These are phyloP conservation scores for Candida ortonii DNA, from an alignment of 805 yeast genomes.

Conservation along the genomic window DNA sequence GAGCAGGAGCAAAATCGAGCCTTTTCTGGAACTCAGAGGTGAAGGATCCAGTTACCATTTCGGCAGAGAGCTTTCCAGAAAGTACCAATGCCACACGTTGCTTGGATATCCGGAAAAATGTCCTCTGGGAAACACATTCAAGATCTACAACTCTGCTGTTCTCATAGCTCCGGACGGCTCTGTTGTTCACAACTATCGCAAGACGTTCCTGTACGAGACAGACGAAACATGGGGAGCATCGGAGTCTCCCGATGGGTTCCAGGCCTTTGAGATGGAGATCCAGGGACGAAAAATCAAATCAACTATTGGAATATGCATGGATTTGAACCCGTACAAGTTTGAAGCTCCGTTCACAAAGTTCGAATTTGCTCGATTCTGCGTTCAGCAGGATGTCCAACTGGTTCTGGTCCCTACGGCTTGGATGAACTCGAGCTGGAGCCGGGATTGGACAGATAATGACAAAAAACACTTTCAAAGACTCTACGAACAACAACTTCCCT, in stretches of 20 bases:
- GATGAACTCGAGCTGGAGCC: constrained; percentile 51
- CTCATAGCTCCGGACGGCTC: constrained; percentile 60
- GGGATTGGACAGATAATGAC: constrained; percentile 22
- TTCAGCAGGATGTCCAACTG: constrained; percentile 46
- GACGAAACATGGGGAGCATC: constrained; percentile 79
- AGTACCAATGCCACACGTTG: constrained; percentile 60
- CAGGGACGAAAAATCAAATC: constrained; percentile 35
- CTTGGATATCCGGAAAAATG: constrained; percentile 77
- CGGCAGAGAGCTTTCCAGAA: constrained; percentile 52
- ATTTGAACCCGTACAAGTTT: constrained; percentile 82
- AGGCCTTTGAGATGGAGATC: constrained; percentile 43
- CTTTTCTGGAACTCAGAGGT: constrained; percentile 50
- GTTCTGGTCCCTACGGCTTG: constrained; percentile 85
- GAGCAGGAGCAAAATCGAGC: constrained; percentile 44
- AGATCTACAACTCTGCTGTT: constrained; percentile 68
- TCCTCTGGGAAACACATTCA: constrained; percentile 8
- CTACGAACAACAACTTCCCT: constrained; percentile 16
- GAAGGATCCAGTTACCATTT: constrained; percentile 45
- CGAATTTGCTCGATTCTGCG: constrained; percentile 64
- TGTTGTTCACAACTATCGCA: constrained; percentile 64
- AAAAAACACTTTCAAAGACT: constrained; percentile 16
- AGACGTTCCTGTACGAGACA: constrained; percentile 71
- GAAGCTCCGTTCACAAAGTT: constrained; percentile 71
- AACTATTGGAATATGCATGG: constrained; percentile 91
- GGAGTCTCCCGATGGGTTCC: constrained; percentile 65